Conservation (phyloP, 1,284 basidiomycete genomes). For the Omphalotus olearius region DNA sequence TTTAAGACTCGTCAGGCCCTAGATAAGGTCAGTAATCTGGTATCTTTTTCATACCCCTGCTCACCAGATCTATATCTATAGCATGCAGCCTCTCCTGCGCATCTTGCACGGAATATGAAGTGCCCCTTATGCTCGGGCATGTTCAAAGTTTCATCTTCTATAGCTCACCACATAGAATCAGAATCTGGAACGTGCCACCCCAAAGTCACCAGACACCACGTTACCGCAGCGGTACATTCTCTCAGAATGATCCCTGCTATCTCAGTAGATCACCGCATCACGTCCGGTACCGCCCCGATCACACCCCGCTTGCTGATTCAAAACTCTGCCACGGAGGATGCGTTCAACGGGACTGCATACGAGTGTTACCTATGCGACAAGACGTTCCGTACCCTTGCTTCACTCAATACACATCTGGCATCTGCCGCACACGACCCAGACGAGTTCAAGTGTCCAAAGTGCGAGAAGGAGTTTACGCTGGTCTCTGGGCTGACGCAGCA, state of each 20-base stretch:
- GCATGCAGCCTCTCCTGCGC: slow-evolving; percentile 24
- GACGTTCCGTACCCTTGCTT: slow-evolving; percentile 25
- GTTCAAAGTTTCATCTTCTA: slow-evolving; percentile 31
- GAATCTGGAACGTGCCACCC: slow-evolving; percentile 30
- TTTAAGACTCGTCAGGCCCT: slow-evolving; percentile 12
- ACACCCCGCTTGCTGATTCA: slow-evolving; percentile 12
- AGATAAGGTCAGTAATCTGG: slow-evolving; percentile 1
- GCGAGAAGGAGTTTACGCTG: slow-evolving; percentile 28
- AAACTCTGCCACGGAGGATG: slow-evolving; percentile 28
- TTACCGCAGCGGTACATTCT: slow-evolving; percentile 29
- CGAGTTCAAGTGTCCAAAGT: slow-evolving; percentile 40
- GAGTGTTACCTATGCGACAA: slow-evolving; percentile 36
- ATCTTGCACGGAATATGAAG: slow-evolving; percentile 20
- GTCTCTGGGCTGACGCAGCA: slow-evolving; percentile 37
- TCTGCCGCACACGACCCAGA: slow-evolving; percentile 37
- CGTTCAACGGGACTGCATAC: slow-evolving; percentile 36
- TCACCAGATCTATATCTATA: slow-evolving; percentile 10
- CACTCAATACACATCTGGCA: slow-evolving; percentile 36
- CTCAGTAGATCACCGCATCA: slow-evolving; percentile 25
- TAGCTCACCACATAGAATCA: slow-evolving; percentile 35
- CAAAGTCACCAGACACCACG: slow-evolving; percentile 30
- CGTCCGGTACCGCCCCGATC: slow-evolving; percentile 14
- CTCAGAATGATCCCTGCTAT: slow-evolving; percentile 30
- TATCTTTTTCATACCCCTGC: not conserved
- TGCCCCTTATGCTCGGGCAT: slow-evolving; percentile 29